phyloP scores from a whole-genome alignment of 2,329 filamentous ascomycete genomes.

The Trichoderma asperellum region DNA sequence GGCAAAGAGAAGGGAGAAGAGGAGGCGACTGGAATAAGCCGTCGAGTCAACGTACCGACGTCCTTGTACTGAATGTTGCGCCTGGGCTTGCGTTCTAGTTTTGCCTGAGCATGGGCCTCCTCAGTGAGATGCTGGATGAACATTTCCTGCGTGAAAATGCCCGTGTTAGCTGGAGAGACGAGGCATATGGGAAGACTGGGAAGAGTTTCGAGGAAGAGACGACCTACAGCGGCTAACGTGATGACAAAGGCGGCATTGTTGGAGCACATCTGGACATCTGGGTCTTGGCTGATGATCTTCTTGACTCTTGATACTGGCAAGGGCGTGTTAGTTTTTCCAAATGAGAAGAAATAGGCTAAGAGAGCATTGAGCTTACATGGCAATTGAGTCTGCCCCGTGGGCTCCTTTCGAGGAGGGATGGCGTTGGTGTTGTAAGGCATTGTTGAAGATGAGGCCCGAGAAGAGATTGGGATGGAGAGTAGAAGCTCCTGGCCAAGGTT shows the following conservation, averaged over 20 bases:
- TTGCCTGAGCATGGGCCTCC: constrained; percentile 84
- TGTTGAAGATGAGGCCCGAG: constrained; percentile 24
- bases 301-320: constrained; percentile 84
- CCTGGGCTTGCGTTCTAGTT: constrained; percentile 87
- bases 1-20: background rate
- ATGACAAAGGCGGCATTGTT: constrained; percentile 95
- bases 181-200: background rate
- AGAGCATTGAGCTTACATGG: constrained; percentile 66
- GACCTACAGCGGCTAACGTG: constrained; percentile 77
- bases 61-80: constrained; percentile 97
- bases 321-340: background rate
- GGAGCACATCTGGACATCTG: constrained; percentile 82
- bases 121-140: constrained; percentile 91
- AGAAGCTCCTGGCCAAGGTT: background rate
- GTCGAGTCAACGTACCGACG: constrained; percentile 61
- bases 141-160: constrained; percentile 68
- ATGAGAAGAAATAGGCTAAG: background rate
- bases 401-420: constrained; percentile 78
- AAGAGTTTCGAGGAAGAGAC: background rate
- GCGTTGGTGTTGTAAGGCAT: constrained; percentile 94
- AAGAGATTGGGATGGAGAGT: too few species aligned
- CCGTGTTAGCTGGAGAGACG: constrained; percentile 18
- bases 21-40: background rate
- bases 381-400: constrained; percentile 81
- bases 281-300: constrained; percentile 89